Conservation (phyloP, 768 basidiomycete genomes). For the Lactarius psammicola region DNA sequence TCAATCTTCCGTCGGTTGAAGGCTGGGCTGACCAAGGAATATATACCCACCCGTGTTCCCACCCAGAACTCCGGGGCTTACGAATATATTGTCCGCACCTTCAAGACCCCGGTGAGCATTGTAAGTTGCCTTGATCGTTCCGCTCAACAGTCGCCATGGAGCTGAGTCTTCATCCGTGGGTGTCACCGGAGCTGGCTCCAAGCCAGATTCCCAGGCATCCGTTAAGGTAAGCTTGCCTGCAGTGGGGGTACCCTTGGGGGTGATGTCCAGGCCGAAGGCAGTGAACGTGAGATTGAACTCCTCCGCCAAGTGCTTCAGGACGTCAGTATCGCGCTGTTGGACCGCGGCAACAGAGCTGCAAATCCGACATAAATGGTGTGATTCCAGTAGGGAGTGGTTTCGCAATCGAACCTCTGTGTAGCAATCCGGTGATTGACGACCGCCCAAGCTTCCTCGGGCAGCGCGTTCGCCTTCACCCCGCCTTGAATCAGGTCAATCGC, state of each 20-base stretch:
- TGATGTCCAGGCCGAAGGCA: conserved; percentile 40
- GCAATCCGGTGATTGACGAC: conserved; percentile 34
- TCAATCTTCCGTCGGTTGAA: background rate
- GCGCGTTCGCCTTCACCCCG: conserved; percentile 45
- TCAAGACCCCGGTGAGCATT: conserved; percentile 34
- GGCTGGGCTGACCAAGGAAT: background rate
- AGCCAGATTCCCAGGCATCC: conserved; percentile 37
- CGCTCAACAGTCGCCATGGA: conserved; percentile 43
- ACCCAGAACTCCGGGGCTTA: conserved; percentile 40
- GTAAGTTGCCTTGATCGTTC: conserved; percentile 42
- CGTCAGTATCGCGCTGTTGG: conserved; percentile 33
- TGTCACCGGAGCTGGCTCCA: conserved; percentile 44
- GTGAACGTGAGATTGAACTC: conserved; percentile 43
- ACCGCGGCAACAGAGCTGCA: conserved; percentile 35
- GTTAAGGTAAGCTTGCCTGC: conserved; percentile 34
- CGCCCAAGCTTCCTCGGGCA: conserved; percentile 40
- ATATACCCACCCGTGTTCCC: conserved; percentile 37
- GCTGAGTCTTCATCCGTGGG: conserved; percentile 38
- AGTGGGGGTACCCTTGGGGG: conserved; percentile 23
- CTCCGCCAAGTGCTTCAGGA: conserved; percentile 33
- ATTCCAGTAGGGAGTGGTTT: conserved; percentile 12
- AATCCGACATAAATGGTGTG: conserved; percentile 18
- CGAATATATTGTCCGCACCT: conserved; percentile 32
- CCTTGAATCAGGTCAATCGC: conserved; percentile 46
- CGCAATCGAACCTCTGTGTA: conserved; percentile 30